Evolutionary conservation across 805 yeast genomes (phyloP), one percentile per base, ranked within the genome.

Genomic region (Maudiozyma barnettii): DNA sequence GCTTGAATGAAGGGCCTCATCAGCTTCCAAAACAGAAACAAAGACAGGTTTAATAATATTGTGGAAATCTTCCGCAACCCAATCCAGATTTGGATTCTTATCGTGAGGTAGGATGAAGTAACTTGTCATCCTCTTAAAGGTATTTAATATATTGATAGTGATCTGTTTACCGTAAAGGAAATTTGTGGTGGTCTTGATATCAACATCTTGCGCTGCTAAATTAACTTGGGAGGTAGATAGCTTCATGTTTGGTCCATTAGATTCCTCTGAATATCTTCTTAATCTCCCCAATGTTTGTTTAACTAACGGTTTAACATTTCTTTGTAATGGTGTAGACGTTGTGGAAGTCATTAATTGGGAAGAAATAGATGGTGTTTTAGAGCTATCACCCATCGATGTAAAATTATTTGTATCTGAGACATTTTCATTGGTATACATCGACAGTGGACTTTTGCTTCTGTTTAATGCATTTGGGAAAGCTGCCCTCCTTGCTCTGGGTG

Each of bases 1-100:
- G 1, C 75, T 68, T 1, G 54, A 56, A 13, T 60, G 62, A 31
- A 77, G 48, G 8, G 56, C 63, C 9, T 49, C 47, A 51, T 69
- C 72, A 2, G 64, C 54, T 48, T 71, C 72, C 26, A 64, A 56
- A 14, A 74, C 53, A 1, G 76, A 65, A 31, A 60, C 60, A 14
- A 68, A 60, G 3, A 76, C 53, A 1, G 78, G 73, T 44, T 68
- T 63, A n/a, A 61, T 53, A 12, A 61, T 54, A 40, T 52, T 52
- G 26, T 46, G 54, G 43, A 57, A 61, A 44, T 61, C 64, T 22
- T 54, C 50, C 4, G 51, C 49, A 8, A 56, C 55, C 55, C 60
- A 54, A 14, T 43, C 37, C 18, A 45, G 43, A 39, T 55, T 52
- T 13, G 49, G 40, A 5, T 48, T 49, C n/a, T 49, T 48, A 10